Evolutionary conservation across 257 asterid species (phyloP).

Genomic region (Fraxinus americana): DNA sequence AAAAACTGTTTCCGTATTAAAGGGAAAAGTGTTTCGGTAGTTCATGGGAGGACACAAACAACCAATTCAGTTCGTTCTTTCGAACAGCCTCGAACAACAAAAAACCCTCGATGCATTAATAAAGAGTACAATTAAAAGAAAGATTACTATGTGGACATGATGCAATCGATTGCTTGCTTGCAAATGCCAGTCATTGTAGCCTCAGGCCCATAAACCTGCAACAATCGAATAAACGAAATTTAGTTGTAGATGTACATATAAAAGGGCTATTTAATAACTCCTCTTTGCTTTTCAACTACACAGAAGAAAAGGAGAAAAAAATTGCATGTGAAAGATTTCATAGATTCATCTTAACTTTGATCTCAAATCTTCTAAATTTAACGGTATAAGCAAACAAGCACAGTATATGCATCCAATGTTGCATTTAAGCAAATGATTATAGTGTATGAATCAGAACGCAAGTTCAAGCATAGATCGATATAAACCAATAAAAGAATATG

Average conservation of each 20-base stretch:
- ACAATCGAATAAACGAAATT: not conserved
- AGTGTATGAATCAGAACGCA: not conserved
- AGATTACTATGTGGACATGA: constrained; percentile 55
- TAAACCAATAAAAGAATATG: not conserved
- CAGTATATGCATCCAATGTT: not conserved
- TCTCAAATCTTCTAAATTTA: not conserved
- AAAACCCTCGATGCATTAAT: not conserved
- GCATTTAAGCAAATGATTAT: not conserved
- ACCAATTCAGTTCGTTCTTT: not conserved
- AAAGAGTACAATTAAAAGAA: not conserved
- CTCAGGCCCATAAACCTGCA: constrained; percentile 86
- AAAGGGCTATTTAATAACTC: not conserved
- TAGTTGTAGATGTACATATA: not conserved
- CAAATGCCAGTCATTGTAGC: constrained; percentile 94
- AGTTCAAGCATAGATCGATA: not conserved
- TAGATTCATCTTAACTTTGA: not conserved
- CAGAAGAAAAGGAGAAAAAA: not conserved
- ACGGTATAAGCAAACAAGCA: not conserved
- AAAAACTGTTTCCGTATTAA: not conserved
- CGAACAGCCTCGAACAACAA: not conserved
- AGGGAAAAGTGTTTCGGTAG: not conserved
- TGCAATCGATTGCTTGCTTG: constrained; percentile 78
- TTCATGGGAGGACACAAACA: not conserved
- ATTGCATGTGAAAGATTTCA: not conserved
- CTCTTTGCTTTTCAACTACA: not conserved